These are phyloP conservation scores for Zygosaccharomyces kombuchaensis DNA, from an alignment of 805 yeast species.

Conservation along the genomic window DNA sequence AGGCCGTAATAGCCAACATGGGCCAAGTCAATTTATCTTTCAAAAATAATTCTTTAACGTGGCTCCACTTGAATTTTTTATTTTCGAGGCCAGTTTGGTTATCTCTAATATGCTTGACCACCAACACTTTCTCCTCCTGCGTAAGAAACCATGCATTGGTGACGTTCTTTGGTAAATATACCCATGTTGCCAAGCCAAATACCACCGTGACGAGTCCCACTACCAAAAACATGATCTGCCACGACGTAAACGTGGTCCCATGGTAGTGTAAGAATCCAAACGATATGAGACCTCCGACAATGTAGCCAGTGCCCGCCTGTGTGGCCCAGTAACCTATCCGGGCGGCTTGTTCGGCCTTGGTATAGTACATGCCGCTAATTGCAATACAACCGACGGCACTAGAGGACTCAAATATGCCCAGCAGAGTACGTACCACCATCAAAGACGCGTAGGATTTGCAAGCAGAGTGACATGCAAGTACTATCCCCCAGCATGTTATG, in stretches of 20 bases:
- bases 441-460: slow-evolving; percentile 49
- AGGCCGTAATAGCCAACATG: slow-evolving; percentile 43
- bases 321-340: slow-evolving; percentile 55
- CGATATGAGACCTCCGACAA: slow-evolving; percentile 44
- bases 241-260: slow-evolving; percentile 42
- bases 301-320: slow-evolving; percentile 50
- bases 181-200: slow-evolving; percentile 44
- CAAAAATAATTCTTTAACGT: slow-evolving; percentile 43
- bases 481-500: slow-evolving; percentile 51
- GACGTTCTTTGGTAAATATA: slow-evolving; percentile 49
- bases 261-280: slow-evolving; percentile 52
- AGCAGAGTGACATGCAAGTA: slow-evolving; percentile 49
- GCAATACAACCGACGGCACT: slow-evolving; percentile 54
- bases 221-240: slow-evolving; percentile 58
- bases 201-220: slow-evolving; percentile 50
- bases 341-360: slow-evolving; percentile 46
- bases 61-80: slow-evolving; percentile 42
- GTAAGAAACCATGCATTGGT: slow-evolving; percentile 39
- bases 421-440: slow-evolving; percentile 50
- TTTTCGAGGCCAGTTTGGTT: slow-evolving; percentile 53
- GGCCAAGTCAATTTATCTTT: slow-evolving; percentile 49
- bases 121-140: slow-evolving; percentile 41
- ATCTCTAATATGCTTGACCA: slow-evolving; percentile 43
- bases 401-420: slow-evolving; percentile 53
- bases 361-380: slow-evolving; percentile 61